Conservation (phyloP, 345 rosid genomes). For the Dimocarpus longan region DNA sequence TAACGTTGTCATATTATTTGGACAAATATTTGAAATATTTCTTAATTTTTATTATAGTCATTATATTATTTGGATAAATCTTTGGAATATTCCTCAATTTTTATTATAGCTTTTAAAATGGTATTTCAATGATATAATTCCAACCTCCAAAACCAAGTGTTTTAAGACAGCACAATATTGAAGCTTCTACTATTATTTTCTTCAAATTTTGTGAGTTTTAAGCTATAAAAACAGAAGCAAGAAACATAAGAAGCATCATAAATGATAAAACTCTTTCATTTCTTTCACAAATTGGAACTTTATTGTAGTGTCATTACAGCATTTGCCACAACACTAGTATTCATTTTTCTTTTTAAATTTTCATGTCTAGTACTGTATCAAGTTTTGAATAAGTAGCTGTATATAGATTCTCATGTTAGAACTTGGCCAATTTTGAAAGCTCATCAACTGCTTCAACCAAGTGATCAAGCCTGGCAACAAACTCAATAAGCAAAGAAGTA, state of each 20-base stretch:
- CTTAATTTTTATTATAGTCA: too few species aligned
- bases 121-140: too few species aligned
- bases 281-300: not conserved
- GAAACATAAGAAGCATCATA: not conserved
- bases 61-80: too few species aligned
- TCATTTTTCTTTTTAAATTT: not conserved
- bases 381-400: not conserved
- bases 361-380: not conserved
- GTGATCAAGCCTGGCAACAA: slow-evolving; percentile 65
- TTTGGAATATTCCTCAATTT: too few species aligned
- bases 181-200: too few species aligned
- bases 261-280: not conserved
- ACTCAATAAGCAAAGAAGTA: slow-evolving; percentile 63
- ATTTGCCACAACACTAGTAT: not conserved
- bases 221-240: too few species aligned
- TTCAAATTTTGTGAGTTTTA: too few species aligned
- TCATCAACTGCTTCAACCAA: slow-evolving; percentile 63
- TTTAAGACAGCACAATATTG: too few species aligned
- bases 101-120: too few species aligned
- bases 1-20: too few species aligned
- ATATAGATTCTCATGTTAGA: slow-evolving; percentile 42
- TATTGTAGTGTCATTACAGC: not conserved
- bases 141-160: not conserved
- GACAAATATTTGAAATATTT: too few species aligned
- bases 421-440: slow-evolving; percentile 58